phyloP scores from a whole-genome alignment of 176 grass and related monocot genomes.

The Aegilops longissima region DNA sequence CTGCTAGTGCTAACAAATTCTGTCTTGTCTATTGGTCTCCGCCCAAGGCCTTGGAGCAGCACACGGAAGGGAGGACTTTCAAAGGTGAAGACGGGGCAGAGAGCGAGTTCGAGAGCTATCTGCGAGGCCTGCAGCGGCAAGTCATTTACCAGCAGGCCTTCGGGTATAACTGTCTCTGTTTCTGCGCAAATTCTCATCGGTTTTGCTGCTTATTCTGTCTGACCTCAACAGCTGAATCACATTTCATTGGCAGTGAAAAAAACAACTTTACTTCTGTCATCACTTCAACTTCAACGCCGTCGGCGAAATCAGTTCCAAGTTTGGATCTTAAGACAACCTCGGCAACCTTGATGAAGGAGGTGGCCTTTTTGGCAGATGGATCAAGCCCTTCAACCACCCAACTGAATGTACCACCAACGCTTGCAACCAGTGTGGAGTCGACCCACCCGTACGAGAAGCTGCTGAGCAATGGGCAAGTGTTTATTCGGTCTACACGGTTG shows the following conservation, averaged over 20 bases:
- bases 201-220: conserved; percentile 6
- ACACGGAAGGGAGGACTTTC: conserved; percentile 5
- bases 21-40: background rate
- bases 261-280: background rate
- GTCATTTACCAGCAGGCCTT: conserved; percentile 41
- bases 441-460: background rate
- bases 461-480: conserved; percentile 36
- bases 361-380: conserved; percentile 22
- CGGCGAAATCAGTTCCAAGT: background rate
- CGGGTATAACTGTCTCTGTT: conserved; percentile 36
- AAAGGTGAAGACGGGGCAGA: conserved; percentile 30
- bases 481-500: conserved; percentile 51
- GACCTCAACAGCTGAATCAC: background rate
- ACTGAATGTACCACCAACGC: background rate
- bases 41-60: conserved; percentile 40
- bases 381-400: conserved; percentile 14
- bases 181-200: background rate
- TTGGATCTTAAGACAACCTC: conserved; percentile 13
- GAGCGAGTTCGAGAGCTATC: conserved; percentile 48
- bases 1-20: no score
- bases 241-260: conserved; percentile 25
- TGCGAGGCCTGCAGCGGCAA: conserved; percentile 36
- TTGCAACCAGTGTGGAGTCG: conserved; percentile 15
- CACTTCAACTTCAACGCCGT: background rate
- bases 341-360: background rate